Conservation (phyloP, 495 filamentous ascomycete species). For the Hypoxylon cercidicola region DNA sequence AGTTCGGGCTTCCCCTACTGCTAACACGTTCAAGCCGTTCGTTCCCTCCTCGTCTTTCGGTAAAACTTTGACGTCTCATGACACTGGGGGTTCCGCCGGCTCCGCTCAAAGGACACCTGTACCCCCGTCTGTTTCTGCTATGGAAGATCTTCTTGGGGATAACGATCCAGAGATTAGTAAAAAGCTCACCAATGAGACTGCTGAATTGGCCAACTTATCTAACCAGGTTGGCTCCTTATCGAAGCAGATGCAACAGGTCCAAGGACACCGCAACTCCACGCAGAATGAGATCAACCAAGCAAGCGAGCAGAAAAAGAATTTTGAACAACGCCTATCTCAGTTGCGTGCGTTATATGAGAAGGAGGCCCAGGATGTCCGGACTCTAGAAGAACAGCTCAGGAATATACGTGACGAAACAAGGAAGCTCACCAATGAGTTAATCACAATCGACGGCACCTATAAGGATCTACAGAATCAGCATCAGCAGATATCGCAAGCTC, state of each 20-base stretch:
- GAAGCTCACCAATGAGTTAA: slow-evolving; percentile 82
- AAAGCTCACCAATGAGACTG: slow-evolving; percentile 85
- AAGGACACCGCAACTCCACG: slow-evolving; percentile 77
- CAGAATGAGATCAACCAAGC: slow-evolving; percentile 83
- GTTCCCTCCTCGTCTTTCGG: slow-evolving; percentile 91
- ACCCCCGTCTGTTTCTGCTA: slow-evolving; percentile 61
- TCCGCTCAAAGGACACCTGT: slow-evolving; percentile 53
- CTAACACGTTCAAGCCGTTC: slow-evolving; percentile 84
- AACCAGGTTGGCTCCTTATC: slow-evolving; percentile 91
- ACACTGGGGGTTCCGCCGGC: slow-evolving; percentile 75
- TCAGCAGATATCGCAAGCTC: slow-evolving; percentile 73
- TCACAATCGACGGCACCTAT: slow-evolving; percentile 80
- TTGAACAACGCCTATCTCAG: slow-evolving; percentile 86
- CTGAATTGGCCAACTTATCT: slow-evolving; percentile 94
- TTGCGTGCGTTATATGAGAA: slow-evolving; percentile 90
- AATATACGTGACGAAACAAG: slow-evolving; percentile 80
- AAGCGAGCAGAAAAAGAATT: slow-evolving; percentile 86
- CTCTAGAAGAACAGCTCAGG: slow-evolving; percentile 83
- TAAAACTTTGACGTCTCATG: slow-evolving; percentile 78
- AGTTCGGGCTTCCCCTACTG: slow-evolving; percentile 56
- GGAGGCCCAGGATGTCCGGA: slow-evolving; percentile 85
- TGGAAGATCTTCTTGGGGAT: slow-evolving; percentile 95
- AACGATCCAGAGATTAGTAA: slow-evolving; percentile 90
- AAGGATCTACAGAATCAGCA: slow-evolving; percentile 89
- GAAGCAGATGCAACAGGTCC: slow-evolving; percentile 93